Percentiles rank a stretch among this genome's conserved stretches.
These are phyloP conservation scores for Agaricus blazei DNA, from an alignment of 768 basidiomycete genomes.

Conservation along the genomic window DNA sequence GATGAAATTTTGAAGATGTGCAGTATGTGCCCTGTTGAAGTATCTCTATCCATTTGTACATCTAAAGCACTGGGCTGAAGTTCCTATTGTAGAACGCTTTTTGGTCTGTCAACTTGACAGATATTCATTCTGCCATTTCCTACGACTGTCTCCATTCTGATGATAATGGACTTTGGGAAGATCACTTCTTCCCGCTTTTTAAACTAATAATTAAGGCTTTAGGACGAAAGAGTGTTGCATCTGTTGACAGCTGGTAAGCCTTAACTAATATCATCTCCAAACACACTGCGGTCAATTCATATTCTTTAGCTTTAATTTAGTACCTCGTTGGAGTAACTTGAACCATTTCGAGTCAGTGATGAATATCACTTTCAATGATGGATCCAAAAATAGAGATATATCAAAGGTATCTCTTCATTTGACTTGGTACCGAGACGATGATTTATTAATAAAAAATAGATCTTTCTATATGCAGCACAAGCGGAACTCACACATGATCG, in stretches of 20 bases:
- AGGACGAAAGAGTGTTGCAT: not conserved
- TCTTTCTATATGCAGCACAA: not conserved
- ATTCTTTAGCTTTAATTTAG: not conserved
- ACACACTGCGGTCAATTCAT: too few species aligned
- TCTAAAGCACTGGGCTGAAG: too few species aligned
- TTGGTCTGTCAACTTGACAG: too few species aligned
- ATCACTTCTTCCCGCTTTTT: not conserved
- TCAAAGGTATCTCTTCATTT: slow-evolving; percentile 19
- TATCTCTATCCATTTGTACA: too few species aligned
- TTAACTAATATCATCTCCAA: too few species aligned
- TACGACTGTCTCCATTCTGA: too few species aligned
- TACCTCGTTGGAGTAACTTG: slow-evolving; percentile 28
- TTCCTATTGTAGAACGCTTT: too few species aligned
- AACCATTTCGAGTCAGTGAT: slow-evolving; percentile 23
- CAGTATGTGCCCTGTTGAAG: slow-evolving; percentile 17
- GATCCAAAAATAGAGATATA: slow-evolving; percentile 26
- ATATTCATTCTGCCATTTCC: too few species aligned
- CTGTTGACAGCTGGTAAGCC: not conserved
- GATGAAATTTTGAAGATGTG: slow-evolving; percentile 19
- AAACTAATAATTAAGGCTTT: slow-evolving; percentile 13
- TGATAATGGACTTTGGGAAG: too few species aligned
- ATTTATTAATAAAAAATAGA: too few species aligned
- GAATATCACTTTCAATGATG: slow-evolving; percentile 22
- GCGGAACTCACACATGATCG: not conserved
- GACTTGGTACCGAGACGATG: not conserved